These are phyloP conservation scores for Trichocomaceae sp. DNA, from an alignment of 2,329 filamentous ascomycete genomes.

Conservation along the genomic window DNA sequence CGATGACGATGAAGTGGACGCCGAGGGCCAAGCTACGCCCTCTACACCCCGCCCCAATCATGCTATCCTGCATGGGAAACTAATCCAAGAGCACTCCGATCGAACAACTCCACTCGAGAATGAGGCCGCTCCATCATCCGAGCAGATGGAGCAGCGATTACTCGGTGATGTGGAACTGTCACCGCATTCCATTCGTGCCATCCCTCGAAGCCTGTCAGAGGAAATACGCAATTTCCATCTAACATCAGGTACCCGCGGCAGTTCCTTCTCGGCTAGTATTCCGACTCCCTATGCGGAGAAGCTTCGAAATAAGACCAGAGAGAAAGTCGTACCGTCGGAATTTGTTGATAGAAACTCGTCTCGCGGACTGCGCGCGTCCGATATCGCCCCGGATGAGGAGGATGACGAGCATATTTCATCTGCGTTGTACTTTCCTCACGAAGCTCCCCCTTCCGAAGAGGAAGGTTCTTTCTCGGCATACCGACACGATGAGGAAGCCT, in stretches of 20 bases:
- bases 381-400: slow-evolving; percentile 43
- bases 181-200: slow-evolving; percentile 23
- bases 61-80: slow-evolving; percentile 15
- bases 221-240: slow-evolving; percentile 53
- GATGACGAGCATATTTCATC: slow-evolving; percentile 61
- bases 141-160: slow-evolving; percentile 6
- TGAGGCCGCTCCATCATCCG: neutral
- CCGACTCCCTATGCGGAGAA: slow-evolving; percentile 33
- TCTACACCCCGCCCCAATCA: slow-evolving; percentile 9
- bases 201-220: slow-evolving; percentile 49
- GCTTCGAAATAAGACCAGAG: slow-evolving; percentile 23
- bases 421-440: slow-evolving; percentile 59
- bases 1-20: neutral
- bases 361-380: slow-evolving; percentile 1
- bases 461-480: slow-evolving; percentile 19
- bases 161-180: slow-evolving; percentile 17
- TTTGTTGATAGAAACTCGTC: slow-evolving; percentile 3
- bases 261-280: slow-evolving; percentile 40
- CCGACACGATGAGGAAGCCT: slow-evolving; percentile 7
- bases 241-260: slow-evolving; percentile 41
- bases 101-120: neutral
- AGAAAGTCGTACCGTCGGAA: slow-evolving; percentile 8
- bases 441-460: slow-evolving; percentile 37
- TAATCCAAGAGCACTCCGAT: slow-evolving; percentile 16
- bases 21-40: slow-evolving; percentile 1